A percentile compares a stretch with the other conserved stretches of the same genome.
Evolutionary conservation across 139 green algal species (phyloP).

Genomic region (Axilococcus clingmanii): DNA sequence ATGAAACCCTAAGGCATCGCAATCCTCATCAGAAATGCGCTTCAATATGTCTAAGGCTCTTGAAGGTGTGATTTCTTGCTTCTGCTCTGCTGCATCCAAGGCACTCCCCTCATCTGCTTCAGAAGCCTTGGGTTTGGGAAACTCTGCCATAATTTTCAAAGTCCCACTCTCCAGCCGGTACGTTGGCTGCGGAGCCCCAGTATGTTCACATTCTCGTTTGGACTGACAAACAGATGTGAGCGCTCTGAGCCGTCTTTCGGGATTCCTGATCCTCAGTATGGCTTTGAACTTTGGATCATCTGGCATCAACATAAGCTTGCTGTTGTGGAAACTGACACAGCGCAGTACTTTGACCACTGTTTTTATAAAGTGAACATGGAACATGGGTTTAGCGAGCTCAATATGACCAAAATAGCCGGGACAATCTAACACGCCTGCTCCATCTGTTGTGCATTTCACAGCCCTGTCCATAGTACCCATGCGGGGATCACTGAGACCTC

Average conservation of each 20-base stretch:
- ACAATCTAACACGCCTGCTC: conserved; percentile 64
- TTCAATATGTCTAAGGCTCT: conserved; percentile 81
- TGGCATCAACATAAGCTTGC: conserved; percentile 76
- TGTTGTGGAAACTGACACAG: conserved; percentile 89
- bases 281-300: conserved; percentile 59
- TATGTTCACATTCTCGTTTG: conserved; percentile 38
- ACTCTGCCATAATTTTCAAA: conserved; percentile 87
- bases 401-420: conserved; percentile 98
- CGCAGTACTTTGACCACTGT: conserved; percentile 86
- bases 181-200: conserved; percentile 70
- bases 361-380: conserved; percentile 92
- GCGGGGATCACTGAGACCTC: conserved; percentile 81
- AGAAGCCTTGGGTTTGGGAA: conserved; percentile 58
- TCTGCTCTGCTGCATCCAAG: conserved; percentile 45
- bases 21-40: conserved; percentile 87
- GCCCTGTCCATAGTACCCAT: conserved; percentile 89
- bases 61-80: conserved; percentile 78
- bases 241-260: conserved; percentile 57
- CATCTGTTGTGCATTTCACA: conserved; percentile 74
- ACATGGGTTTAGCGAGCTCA: conserved; percentile 91
- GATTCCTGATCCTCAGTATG: conserved; percentile 49
- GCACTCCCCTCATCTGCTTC: conserved; percentile 43
- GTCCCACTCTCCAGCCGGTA: conserved; percentile 67
- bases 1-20: conserved; percentile 78
- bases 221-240: conserved; percentile 48